Conservation (phyloP, 2,329 filamentous ascomycete genomes). For the Scytalidium sp. region DNA sequence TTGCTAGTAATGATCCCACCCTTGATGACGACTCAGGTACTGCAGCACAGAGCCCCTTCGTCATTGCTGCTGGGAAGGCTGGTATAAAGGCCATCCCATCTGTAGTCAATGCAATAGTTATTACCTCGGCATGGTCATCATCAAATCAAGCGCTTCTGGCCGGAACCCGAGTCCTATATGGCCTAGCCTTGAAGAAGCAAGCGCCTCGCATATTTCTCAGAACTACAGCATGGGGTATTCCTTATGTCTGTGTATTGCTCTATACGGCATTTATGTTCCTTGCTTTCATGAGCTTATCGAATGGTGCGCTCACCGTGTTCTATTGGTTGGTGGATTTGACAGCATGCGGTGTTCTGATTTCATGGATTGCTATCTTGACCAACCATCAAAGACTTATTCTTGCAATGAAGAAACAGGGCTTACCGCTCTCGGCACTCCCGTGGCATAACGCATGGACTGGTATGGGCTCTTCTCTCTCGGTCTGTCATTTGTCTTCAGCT, state of each 20-base stretch:
- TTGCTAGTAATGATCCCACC: constrained; percentile 49
- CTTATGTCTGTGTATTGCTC: constrained; percentile 55
- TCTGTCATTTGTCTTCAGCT: constrained; percentile 1
- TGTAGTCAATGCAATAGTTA: constrained; percentile 74
- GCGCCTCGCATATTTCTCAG: constrained; percentile 54
- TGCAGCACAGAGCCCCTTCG: constrained; percentile 57
- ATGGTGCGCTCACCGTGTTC: constrained; percentile 59
- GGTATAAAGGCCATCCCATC: constrained; percentile 65
- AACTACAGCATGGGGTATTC: constrained; percentile 48
- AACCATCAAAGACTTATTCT: constrained; percentile 57
- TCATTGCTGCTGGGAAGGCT: constrained; percentile 68
- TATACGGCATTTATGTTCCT: constrained; percentile 53
- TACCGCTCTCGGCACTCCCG: constrained; percentile 47
- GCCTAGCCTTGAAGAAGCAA: constrained; percentile 56
- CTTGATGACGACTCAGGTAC: constrained; percentile 44
- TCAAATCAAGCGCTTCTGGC: constrained; percentile 64
- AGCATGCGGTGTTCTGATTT: constrained; percentile 59
- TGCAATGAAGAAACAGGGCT: constrained; percentile 53
- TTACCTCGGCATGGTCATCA: constrained; percentile 69
- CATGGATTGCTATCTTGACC: constrained; percentile 58
- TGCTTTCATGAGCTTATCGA: constrained; percentile 56
- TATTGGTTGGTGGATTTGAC: constrained; percentile 63
- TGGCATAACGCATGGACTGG: constrained; percentile 63
- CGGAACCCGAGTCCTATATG: constrained; percentile 58
- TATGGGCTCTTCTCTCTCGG: constrained; percentile 32